phyloP scores from a whole-genome alignment of 23 red algal genomes.

The Pyropia yezoensis region DNA sequence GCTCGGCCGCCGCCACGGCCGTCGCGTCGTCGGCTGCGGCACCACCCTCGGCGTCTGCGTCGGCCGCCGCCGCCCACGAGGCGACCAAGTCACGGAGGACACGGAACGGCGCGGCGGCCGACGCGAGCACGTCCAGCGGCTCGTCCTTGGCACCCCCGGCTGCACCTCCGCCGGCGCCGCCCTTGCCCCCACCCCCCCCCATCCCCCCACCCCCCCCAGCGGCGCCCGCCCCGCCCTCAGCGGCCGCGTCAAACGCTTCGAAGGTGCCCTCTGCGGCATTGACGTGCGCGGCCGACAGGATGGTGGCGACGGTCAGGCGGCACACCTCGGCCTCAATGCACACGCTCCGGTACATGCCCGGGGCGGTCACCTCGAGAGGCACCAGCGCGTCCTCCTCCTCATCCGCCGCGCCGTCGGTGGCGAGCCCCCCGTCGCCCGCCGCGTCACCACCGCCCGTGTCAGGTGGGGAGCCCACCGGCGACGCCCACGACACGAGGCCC shows the following conservation, averaged over 20 bases:
- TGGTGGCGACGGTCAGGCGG: conserved; percentile 44
- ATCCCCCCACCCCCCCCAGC: not conserved
- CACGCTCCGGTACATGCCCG: conserved; percentile 61
- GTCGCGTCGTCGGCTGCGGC: conserved; percentile 9
- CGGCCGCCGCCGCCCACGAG: conserved; percentile 36
- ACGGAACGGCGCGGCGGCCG: conserved; percentile 48
- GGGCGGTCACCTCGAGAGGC: conserved; percentile 31
- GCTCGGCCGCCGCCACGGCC: conserved; percentile 3
- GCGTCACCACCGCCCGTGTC: not conserved
- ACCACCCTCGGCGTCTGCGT: conserved; percentile 4
- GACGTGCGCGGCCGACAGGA: conserved; percentile 55
- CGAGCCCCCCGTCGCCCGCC: not conserved
- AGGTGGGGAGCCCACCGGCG: not conserved
- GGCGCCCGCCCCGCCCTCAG: conserved; percentile 1
- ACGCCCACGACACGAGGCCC: too few species aligned
- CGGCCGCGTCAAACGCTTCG: conserved; percentile 53
- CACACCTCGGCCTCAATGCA: conserved; percentile 64
- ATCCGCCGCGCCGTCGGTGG: not conserved
- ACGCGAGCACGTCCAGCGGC: conserved; percentile 54
- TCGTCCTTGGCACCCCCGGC: conserved; percentile 4
- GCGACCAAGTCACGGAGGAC: conserved; percentile 45
- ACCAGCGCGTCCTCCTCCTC: conserved; percentile 23
- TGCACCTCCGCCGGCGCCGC: conserved; percentile 4
- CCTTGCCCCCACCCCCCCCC: not conserved
- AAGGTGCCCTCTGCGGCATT: conserved; percentile 58